Evolutionary conservation across 768 basidiomycete genomes (phyloP), one percentile per base, ranked within the genome.

Genomic region (Lepiota subincarnata): DNA sequence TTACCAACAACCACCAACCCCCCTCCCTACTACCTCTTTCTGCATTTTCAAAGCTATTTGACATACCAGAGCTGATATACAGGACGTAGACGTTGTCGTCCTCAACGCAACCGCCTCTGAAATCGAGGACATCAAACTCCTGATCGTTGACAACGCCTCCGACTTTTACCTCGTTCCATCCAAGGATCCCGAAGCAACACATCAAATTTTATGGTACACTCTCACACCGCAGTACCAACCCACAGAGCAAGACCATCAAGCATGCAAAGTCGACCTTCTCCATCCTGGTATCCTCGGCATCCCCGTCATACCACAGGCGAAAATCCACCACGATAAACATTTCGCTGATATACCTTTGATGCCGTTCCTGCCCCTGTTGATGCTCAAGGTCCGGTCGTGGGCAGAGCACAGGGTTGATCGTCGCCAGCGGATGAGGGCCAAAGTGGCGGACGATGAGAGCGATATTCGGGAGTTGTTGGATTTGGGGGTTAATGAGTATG

Each of bases 31-130:
- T 24, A 10, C 19, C 24, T 14, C 26, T 24, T 24, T 24, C 18
- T 28, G 12, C 13, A 34, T 18, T 28, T 19, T 6, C 3, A 13
- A 42, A 22, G 16, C 16, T 60, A 24, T 2, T 46, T 55, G 1
- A 44, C 61, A 24, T 40, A 28, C 62, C 10, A 47, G 57, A 14
- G 14, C 16, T 10, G 10, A 1, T 24, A 38, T 54, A 42, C 53
- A 79, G 78, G 79, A 80, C 56, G 64, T 78, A 8, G 78, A 80
- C 53, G 63, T 80, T 2, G 66, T 78, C 20, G 72, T 79, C 11
- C 59, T 77, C 37, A 70, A 34, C 40, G 18, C 73, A 13, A 55
- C 53, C 2, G 55, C 61, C 0, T 26, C 34, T 6, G 59, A 69
- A 48, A 60, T 64, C 36, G 77, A 76, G 59, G 57, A 60, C 5